A percentile compares a stretch with the other conserved stretches of the same genome.
Conservation (phyloP, 192 early-diverging fungal species). For the Gaertneriomyces semiglobifer region DNA sequence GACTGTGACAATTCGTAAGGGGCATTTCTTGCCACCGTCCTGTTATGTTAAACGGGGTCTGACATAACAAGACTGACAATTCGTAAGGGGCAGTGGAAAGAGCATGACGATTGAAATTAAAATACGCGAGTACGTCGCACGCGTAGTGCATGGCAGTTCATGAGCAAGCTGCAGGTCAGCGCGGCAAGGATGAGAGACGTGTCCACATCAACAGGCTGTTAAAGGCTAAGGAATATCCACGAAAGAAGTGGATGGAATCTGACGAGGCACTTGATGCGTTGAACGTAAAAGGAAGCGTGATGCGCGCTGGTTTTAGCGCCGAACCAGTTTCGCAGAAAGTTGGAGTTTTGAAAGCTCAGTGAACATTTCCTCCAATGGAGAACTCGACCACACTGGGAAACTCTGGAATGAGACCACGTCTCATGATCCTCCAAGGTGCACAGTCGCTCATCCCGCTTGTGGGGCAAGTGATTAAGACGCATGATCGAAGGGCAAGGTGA, state of each 20-base stretch:
- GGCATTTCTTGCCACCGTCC: no score
- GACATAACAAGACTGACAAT: no score
- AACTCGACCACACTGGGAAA: no score
- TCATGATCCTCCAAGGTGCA: no score
- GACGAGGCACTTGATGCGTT: background rate
- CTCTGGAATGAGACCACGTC: no score
- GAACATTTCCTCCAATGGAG: background rate
- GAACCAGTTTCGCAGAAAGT: background rate
- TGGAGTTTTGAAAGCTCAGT: background rate
- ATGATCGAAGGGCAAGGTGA: no score
- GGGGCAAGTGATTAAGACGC: no score
- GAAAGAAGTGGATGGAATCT: slow-evolving; percentile 1
- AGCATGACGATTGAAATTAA: no score
- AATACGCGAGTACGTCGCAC: background rate
- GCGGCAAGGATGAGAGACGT: background rate
- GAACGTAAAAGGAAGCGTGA: background rate
- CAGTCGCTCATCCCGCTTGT: no score
- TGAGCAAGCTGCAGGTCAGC: background rate
- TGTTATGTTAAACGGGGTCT: no score
- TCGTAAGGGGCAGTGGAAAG: no score
- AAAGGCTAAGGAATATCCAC: background rate
- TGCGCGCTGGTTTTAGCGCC: background rate
- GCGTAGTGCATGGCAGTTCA: background rate
- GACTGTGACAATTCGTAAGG: no score
- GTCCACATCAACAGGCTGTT: slow-evolving; percentile 8